Percentiles rank a stretch among this genome's conserved stretches.
Conservation (phyloP, 495 filamentous ascomycete genomes). For the Cryomyces antarcticus region DNA sequence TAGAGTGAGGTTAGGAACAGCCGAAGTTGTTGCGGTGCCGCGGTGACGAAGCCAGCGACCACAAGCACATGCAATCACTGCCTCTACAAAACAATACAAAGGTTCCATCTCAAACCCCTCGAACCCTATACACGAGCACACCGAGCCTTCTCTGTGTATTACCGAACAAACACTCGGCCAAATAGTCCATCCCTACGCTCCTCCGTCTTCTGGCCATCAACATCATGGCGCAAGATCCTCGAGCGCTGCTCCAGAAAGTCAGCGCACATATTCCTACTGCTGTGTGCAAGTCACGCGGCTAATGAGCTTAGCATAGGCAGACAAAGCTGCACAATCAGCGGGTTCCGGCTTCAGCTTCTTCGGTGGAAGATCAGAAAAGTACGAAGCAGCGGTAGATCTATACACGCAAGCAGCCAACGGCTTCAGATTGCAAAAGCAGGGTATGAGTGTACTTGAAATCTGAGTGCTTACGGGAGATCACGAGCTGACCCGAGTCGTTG, state of each 20-base stretch:
- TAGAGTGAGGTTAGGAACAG: too few species aligned
- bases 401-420: conserved; percentile 18
- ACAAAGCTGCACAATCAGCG: conserved; percentile 10
- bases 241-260: conserved; percentile 15
- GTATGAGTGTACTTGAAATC: background rate
- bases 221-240: conserved; percentile 14
- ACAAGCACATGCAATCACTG: too few species aligned
- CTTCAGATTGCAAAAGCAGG: conserved; percentile 13
- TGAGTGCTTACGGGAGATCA: background rate
- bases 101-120: too few species aligned
- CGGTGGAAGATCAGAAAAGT: conserved; percentile 11
- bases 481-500: background rate
- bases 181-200: background rate
- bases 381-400: conserved; percentile 13
- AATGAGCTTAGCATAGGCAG: conserved; percentile 8
- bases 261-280: background rate
- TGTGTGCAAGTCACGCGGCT: background rate
- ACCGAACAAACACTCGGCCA: background rate
- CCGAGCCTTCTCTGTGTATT: too few species aligned
- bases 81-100: too few species aligned
- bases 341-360: conserved; percentile 14
- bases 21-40: too few species aligned
- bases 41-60: too few species aligned
- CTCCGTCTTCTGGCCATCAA: background rate
- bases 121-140: too few species aligned